Conservation (phyloP, 2,329 filamentous ascomycete species). For the Fusarium verrucosum region DNA sequence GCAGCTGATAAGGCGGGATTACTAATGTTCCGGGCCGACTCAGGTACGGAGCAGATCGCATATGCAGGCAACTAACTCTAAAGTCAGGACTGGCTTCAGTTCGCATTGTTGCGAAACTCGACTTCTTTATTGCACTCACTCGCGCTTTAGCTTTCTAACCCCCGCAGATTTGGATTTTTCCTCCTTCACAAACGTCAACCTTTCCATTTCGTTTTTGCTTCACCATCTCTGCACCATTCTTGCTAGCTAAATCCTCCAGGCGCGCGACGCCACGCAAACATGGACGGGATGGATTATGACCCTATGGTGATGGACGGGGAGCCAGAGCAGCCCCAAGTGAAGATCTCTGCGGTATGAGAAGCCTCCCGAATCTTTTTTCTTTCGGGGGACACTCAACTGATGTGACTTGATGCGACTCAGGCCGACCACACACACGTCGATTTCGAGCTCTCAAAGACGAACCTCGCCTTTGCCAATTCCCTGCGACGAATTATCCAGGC, state of each 20-base stretch:
- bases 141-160: neutral
- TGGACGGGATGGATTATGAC: slow-evolving; percentile 67
- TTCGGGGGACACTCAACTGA: slow-evolving; percentile 23
- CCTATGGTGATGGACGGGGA: slow-evolving; percentile 68
- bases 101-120: slow-evolving; percentile 37
- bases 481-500: slow-evolving; percentile 90
- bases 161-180: neutral
- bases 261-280: slow-evolving; percentile 39
- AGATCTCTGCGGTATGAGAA: slow-evolving; percentile 65
- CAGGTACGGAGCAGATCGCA: slow-evolving; percentile 33
- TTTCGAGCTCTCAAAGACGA: slow-evolving; percentile 89
- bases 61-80: slow-evolving; percentile 31
- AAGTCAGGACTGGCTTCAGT: slow-evolving; percentile 28
- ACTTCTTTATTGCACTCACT: slow-evolving; percentile 15
- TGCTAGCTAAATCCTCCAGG: slow-evolving; percentile 13
- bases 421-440: slow-evolving; percentile 83
- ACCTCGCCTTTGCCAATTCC: slow-evolving; percentile 92
- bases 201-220: neutral
- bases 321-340: slow-evolving; percentile 65
- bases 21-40: slow-evolving; percentile 44
- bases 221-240: slow-evolving; percentile 3
- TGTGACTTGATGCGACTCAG: slow-evolving; percentile 57
- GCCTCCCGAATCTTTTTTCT: neutral
- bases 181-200: neutral
- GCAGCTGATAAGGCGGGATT: slow-evolving; percentile 47